phyloP scores from a whole-genome alignment of 441 rosid genomes.

The Kokia cookei region DNA sequence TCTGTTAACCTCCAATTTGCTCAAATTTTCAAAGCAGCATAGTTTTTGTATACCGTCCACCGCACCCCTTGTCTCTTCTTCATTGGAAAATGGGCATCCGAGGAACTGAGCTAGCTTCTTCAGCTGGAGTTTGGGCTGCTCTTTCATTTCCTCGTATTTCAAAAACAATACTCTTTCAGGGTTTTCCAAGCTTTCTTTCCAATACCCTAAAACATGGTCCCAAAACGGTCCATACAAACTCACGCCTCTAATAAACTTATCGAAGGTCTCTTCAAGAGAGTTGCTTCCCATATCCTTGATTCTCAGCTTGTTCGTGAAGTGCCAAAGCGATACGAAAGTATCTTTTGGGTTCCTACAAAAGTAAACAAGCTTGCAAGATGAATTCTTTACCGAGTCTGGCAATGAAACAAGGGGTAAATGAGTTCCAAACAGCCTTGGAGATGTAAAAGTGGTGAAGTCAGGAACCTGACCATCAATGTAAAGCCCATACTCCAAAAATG shows the following conservation, averaged over 20 bases:
- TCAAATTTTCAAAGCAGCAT: conserved; percentile 44
- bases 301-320: conserved; percentile 41
- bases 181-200: conserved; percentile 31
- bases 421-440: conserved; percentile 48
- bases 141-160: conserved; percentile 39
- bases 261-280: conserved; percentile 32
- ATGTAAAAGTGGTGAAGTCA: conserved; percentile 14
- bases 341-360: conserved; percentile 68
- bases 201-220: conserved; percentile 26
- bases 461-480: conserved; percentile 22
- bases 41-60: conserved; percentile 35
- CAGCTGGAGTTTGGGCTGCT: conserved; percentile 22
- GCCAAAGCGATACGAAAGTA: conserved; percentile 64
- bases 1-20: conserved; percentile 41
- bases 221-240: conserved; percentile 50
- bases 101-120: conserved; percentile 37
- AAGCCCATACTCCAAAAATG: conserved; percentile 37
- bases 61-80: conserved; percentile 27
- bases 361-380: conserved; percentile 48
- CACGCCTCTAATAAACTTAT: conserved; percentile 45
- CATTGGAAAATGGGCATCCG: conserved; percentile 31
- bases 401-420: conserved; percentile 39
- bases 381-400: conserved; percentile 30
- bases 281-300: conserved; percentile 19
- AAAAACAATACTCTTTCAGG: conserved; percentile 36